Base-by-base conservation (phyloP, 371 early-diverging fungal species). In the Mortierella sp. region DNA sequence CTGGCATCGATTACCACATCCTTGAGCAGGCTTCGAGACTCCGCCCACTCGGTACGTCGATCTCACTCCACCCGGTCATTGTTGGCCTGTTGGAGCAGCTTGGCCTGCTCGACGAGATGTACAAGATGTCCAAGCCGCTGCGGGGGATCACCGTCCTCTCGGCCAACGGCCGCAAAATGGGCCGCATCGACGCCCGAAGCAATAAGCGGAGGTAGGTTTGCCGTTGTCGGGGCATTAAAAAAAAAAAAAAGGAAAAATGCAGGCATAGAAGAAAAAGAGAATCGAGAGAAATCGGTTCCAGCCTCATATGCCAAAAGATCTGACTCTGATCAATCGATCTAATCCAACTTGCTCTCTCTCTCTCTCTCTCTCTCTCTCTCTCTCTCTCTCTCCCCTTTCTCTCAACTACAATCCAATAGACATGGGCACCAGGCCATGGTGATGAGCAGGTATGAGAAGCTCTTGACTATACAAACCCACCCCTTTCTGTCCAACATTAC, bases 1-100 rank as follows among this genome's bases (percentile, higher is more conserved):
- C 77, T 12, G 77, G 77, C 18, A 77, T 77, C 63, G 77, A 77
- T 47, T 77, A 77, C 26, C 77, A 77, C 50, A 77, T 72, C 59
- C 63, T 77, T 11, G 77, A 77, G 29, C 77, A 77, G 44, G 77
- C 77, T 1, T 77, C 77, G n/a, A 57, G 72, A 21, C 59, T 77
- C 7, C 77, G 77, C 30, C 72, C 77, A 6, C 72, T 77, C 18
- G 77, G 77, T 21, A 77, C 72, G 57, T 77, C 77, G 30, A 77
- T 77, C 62, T 68, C 77, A 0, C 55, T 77, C 16, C 77, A 77
- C 50, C 77, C 77, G 26, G 77, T 77, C 30, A 62, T 77, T 55
- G 62, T 72, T 48, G 62, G 67, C 53, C 30, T 77, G 25, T 68
- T 77, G 72, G 71, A 64, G 23, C 77, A 77, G 44, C 69, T 77